These are phyloP conservation scores for Penicillium brasilianum DNA, from an alignment of 2,329 filamentous ascomycete genomes.

Conservation along the genomic window DNA sequence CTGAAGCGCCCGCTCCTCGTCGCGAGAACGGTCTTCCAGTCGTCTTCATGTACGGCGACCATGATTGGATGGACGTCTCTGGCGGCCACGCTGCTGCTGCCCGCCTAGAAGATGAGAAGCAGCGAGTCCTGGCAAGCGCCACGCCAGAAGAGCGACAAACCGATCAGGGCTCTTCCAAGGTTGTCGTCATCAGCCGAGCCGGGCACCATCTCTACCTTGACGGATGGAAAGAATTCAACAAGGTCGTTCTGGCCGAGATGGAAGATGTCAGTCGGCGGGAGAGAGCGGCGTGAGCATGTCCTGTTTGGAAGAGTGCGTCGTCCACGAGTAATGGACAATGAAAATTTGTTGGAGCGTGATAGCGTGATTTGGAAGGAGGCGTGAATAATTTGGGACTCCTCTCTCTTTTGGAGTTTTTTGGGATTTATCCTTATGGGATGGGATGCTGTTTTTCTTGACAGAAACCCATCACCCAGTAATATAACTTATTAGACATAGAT, in stretches of 20 bases:
- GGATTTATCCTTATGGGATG: neutral
- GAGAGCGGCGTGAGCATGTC: constrained; percentile 16
- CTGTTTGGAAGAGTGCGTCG: neutral
- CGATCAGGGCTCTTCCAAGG: constrained; percentile 82
- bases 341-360: constrained; percentile 20
- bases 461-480: constrained; percentile 1
- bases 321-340: constrained; percentile 17
- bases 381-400: constrained; percentile 4
- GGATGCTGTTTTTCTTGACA: neutral
- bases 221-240: constrained; percentile 72
- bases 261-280: constrained; percentile 57
- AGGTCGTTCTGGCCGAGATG: constrained; percentile 69
- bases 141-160: constrained; percentile 67
- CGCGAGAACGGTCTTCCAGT: constrained; percentile 75
- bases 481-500: constrained; percentile 25
- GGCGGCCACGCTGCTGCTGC: constrained; percentile 81
- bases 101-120: constrained; percentile 73
- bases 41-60: constrained; percentile 94
- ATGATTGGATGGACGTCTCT: constrained; percentile 97
- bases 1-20: constrained; percentile 43
- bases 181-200: constrained; percentile 74
- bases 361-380: constrained; percentile 7
- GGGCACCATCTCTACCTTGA: constrained; percentile 77
- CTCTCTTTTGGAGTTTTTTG: constrained; percentile 11
- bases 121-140: constrained; percentile 63